These are phyloP conservation scores for Melocanna baccifera DNA, from an alignment of 176 grass and related monocot species.

Conservation along the genomic window DNA sequence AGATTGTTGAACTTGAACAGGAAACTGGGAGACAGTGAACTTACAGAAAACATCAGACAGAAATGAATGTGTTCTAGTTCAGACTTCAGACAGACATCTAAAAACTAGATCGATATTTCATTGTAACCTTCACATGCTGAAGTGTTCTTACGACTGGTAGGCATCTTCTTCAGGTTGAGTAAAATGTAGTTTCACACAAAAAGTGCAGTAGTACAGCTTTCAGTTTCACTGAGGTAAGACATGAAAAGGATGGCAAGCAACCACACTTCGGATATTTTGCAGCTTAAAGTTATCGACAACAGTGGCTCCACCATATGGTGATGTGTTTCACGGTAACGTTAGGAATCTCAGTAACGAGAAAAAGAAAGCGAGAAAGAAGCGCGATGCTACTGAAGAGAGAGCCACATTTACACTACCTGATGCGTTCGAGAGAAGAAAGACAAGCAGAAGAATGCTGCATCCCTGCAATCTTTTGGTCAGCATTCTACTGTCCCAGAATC, in stretches of 20 bases:
- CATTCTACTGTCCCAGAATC: conserved; percentile 32
- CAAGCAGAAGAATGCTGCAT: conserved; percentile 35
- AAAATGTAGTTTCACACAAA: neutral
- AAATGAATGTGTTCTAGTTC: neutral
- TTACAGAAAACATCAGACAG: neutral
- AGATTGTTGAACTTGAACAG: neutral
- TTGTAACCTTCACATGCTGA: neutral
- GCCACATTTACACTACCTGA: conserved; percentile 43
- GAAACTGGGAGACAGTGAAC: neutral
- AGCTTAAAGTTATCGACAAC: neutral
- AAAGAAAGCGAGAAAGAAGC: neutral
- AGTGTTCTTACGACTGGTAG: neutral
- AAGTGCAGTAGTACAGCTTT: neutral
- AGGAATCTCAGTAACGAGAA: conserved; percentile 33
- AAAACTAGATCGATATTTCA: neutral
- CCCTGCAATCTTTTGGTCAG: conserved; percentile 48
- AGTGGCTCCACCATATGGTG: neutral
- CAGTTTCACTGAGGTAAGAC: neutral
- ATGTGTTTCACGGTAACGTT: neutral
- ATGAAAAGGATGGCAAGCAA: conserved; percentile 13
- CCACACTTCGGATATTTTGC: neutral
- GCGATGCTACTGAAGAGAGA: neutral
- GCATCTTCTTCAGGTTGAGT: neutral
- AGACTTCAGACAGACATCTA: neutral
- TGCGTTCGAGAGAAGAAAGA: conserved; percentile 17